Base-by-base conservation (phyloP, 176 grass and related monocot genomes). In the Ensete glaucum region DNA sequence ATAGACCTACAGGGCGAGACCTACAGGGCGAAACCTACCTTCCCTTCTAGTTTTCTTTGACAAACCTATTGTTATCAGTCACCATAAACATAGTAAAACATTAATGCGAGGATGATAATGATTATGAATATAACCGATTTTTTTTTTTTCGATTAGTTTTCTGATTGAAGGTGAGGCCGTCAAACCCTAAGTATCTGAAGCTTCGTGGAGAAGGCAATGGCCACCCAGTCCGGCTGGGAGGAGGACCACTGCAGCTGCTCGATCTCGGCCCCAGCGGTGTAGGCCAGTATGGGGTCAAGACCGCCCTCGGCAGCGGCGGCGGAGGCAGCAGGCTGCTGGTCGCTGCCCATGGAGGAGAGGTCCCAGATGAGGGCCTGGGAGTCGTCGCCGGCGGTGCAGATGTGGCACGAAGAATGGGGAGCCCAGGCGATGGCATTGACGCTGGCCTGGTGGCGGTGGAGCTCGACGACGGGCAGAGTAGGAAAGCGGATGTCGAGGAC, bases 241-340 rank as follows among this genome's bases (percentile, higher is more conserved):
- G 88, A 86, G 2, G 94, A 97, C 94, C 94, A 97, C 85, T 97
- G 94, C 72, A 97, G 82, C 77, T 97, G 94, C 78, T 93, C 90
- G 72, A 97, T 92, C 86, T 93, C 90, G 27, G 90, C 94, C 20
- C 94, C 94, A 20, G 94, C 90, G 0, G 90, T 90, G 77, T 90
- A 97, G 66, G 62, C 34, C 34, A 43, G 34, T 43, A 43, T 43
- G 34, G 34, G 34, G 34, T 43, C 34, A 43, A 64, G 17, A 20
- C 62, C 62, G 22, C 17, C n/a, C 20, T 64, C 34, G 34, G 34
- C n/a, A 93, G 82, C 90, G 86, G 82, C 94, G 88, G 50, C 9
- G 1, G 62, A 9, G 1, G 20, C 62, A n/a, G 21, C 10, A 64
- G 62, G 29, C 66, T 69, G 25, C 27, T 49, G 34, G 29, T 19